phyloP scores from a whole-genome alignment of 371 early-diverging fungal genomes.

The Encephalitozoon romaleae region DNA sequence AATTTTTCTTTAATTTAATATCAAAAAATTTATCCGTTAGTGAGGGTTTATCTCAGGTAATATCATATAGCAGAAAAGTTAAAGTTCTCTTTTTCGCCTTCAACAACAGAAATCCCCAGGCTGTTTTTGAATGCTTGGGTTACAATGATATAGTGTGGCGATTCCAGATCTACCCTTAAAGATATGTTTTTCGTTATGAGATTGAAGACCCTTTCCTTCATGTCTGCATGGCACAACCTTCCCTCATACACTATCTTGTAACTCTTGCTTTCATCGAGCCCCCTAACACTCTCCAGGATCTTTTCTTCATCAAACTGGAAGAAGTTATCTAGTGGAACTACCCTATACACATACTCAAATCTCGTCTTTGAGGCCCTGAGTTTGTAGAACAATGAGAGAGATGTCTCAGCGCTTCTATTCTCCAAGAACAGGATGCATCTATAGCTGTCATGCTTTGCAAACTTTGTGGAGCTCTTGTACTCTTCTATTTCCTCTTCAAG shows the following conservation, averaged over 20 bases:
- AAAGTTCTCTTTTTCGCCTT: conserved; percentile 12
- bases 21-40: background rate
- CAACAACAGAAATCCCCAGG: conserved; percentile 28
- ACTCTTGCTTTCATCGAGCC: background rate
- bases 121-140: conserved; percentile 33
- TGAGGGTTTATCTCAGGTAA: background rate
- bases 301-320: conserved; percentile 8
- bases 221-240: conserved; percentile 2
- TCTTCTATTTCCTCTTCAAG: conserved; percentile 6
- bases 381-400: background rate
- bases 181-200: background rate
- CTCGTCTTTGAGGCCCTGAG: background rate
- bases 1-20: background rate
- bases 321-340: conserved; percentile 26
- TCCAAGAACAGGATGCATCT: conserved; percentile 30
- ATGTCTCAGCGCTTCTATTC: background rate
- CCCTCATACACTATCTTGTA: conserved; percentile 43
- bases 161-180: conserved; percentile 15
- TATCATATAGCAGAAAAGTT: conserved; percentile 29
- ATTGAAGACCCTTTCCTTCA: conserved; percentile 23
- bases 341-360: conserved; percentile 24
- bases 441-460: conserved; percentile 7
- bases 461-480: conserved; percentile 6
- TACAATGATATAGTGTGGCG: conserved; percentile 34
- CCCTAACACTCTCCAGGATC: background rate